Evolutionary conservation across 2,329 filamentous ascomycete genomes (phyloP).

Genomic region (Diplodia corticola): DNA sequence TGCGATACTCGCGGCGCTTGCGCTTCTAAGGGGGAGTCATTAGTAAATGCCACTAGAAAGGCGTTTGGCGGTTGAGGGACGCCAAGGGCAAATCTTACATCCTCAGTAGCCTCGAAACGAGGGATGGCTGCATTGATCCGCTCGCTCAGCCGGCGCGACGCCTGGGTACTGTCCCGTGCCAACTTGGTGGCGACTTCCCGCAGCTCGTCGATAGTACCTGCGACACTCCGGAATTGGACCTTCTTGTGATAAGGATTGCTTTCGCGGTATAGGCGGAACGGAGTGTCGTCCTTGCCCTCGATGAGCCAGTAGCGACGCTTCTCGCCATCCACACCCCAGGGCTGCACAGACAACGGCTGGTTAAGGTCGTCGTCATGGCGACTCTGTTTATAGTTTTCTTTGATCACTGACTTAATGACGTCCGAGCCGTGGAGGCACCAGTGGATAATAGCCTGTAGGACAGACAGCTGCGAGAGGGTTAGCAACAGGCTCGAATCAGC

Average conservation of each 20-base stretch:
- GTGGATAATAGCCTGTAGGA: constrained; percentile 78
- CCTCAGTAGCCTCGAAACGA: constrained; percentile 89
- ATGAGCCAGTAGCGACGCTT: constrained; percentile 92
- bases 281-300: constrained; percentile 90
- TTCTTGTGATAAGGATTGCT: constrained; percentile 76
- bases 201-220: constrained; percentile 85
- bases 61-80: neutral
- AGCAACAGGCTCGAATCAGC: constrained; percentile 25
- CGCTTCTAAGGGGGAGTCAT: constrained; percentile 66
- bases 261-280: constrained; percentile 91
- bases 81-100: constrained; percentile 55
- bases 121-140: constrained; percentile 79
- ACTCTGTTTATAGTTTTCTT: constrained; percentile 82
- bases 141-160: constrained; percentile 74
- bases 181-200: constrained; percentile 74
- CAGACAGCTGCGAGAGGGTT: constrained; percentile 62
- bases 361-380: constrained; percentile 78
- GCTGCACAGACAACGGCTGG: constrained; percentile 83
- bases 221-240: constrained; percentile 90
- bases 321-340: constrained; percentile 86
- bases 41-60: neutral
- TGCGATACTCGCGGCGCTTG: constrained; percentile 86
- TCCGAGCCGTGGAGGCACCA: constrained; percentile 93
- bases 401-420: constrained; percentile 75
- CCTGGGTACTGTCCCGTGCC: constrained; percentile 74